Conservation (phyloP, 495 filamentous ascomycete genomes). For the Podospora tetraspora region DNA sequence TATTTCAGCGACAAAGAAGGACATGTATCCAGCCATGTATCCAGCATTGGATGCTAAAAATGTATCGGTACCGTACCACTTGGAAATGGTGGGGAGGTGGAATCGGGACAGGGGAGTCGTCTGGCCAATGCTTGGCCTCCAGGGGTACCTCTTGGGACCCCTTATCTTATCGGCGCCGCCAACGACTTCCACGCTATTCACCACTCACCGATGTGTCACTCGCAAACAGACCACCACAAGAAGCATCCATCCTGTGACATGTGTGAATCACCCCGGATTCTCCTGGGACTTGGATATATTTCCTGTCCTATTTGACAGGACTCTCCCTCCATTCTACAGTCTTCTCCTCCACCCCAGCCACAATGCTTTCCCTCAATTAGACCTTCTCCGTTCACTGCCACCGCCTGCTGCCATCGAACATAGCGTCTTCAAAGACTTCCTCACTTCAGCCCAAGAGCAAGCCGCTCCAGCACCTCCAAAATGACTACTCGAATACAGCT, state of each 20-base stretch:
- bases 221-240: not conserved
- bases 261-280: not conserved
- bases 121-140: not conserved
- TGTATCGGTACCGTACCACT: not conserved
- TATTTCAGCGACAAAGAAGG: not conserved
- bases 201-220: slow-evolving; percentile 9
- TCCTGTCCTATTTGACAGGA: not conserved
- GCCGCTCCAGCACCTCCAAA: slow-evolving; percentile 34
- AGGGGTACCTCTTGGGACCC: not conserved
- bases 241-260: slow-evolving; percentile 1
- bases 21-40: too few relatives aligned
- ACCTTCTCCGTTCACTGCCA: not conserved
- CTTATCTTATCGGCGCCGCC: slow-evolving; percentile 2
- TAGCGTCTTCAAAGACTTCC: slow-evolving; percentile 6
- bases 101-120: not conserved
- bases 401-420: slow-evolving; percentile 1
- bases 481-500: slow-evolving; percentile 58
- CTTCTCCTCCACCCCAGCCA: not conserved
- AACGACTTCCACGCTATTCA: not conserved
- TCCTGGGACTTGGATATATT: not conserved
- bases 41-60: not conserved
- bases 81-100: not conserved
- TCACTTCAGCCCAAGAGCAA: slow-evolving; percentile 7
- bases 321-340: not conserved
- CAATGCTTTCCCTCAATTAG: slow-evolving; percentile 17